A percentile compares a stretch with the other conserved stretches of the same genome.
Evolutionary conservation across 331 rosid species (phyloP).

Genomic region (Malus hybrid): DNA sequence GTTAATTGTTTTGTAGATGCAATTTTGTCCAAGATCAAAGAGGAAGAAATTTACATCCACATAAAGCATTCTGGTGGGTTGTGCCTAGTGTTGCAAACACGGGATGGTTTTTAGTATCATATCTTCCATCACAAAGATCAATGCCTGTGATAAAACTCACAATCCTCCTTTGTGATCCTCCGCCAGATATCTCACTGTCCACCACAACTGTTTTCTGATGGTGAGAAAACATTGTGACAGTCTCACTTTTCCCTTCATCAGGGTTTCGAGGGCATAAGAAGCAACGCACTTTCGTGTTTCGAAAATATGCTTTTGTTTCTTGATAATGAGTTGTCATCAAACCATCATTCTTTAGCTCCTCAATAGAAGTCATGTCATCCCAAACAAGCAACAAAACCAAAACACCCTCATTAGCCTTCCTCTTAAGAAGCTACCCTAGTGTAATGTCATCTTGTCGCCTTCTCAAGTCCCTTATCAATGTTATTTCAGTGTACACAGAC

Average conservation of each 20-base stretch:
- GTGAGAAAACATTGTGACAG: constrained; percentile 69
- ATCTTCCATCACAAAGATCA: constrained; percentile 86
- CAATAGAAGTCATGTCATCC: constrained; percentile 60
- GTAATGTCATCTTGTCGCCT: constrained; percentile 18
- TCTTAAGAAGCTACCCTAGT: constrained; percentile 61
- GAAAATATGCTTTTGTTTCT: constrained; percentile 47
- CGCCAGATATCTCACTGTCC: constrained; percentile 25
- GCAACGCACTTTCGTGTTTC: constrained; percentile 46
- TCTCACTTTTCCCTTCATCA: constrained; percentile 45
- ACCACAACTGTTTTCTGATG: constrained; percentile 70
- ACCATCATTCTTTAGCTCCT: constrained; percentile 41
- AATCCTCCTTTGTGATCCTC: constrained; percentile 29
- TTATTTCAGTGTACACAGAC: constrained; percentile 56
- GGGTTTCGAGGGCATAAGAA: constrained; percentile 65
- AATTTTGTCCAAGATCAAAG: too few species aligned
- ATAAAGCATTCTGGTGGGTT: constrained; percentile 34
- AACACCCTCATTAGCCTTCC: constrained; percentile 62
- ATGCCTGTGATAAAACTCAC: constrained; percentile 71
- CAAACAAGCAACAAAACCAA: constrained; percentile 68
- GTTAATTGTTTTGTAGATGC: too few species aligned
- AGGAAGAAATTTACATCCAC: too few species aligned
- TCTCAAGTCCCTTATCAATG: constrained; percentile 40
- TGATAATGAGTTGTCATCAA: constrained; percentile 78
- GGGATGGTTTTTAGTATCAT: constrained; percentile 58
- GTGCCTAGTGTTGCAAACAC: constrained; percentile 46